Conservation (phyloP, 805 yeast genomes). For the Tetrapisispora nanseiensis region DNA sequence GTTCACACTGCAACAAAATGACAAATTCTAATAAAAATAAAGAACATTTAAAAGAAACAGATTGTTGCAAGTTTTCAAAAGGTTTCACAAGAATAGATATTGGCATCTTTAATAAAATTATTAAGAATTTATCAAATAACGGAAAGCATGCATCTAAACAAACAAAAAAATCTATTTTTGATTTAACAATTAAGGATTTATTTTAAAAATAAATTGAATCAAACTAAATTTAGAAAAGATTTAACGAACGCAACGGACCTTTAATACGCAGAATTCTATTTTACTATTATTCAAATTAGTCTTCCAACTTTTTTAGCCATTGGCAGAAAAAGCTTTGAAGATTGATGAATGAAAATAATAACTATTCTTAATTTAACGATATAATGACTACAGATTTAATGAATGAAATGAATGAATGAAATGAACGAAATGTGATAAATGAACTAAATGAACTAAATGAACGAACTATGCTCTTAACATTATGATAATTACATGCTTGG, state of each 20-base stretch:
- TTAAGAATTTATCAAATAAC: not conserved
- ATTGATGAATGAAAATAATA: no score
- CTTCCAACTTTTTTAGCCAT: no score
- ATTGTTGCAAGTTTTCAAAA: slow-evolving; percentile 45
- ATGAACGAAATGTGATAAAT: no score
- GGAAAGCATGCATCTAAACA: not conserved
- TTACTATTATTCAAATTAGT: not conserved
- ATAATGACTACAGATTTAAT: not conserved
- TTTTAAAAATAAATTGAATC: not conserved
- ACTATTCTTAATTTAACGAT: not conserved
- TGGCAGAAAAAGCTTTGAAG: no score
- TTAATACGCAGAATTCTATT: no score
- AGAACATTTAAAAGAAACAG: not conserved
- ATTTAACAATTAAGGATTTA: slow-evolving; percentile 1
- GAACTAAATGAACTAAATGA: no score
- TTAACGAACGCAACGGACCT: no score
- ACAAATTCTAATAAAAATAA: not conserved
- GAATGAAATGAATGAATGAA: not conserved
- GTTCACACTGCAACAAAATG: slow-evolving; percentile 40
- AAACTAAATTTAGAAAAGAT: no score
- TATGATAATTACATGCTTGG: no score
- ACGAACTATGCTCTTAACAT: no score
- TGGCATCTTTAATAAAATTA: slow-evolving; percentile 4
- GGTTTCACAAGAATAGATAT: slow-evolving; percentile 35
- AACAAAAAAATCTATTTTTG: not conserved